Base-by-base conservation (phyloP, 1,284 basidiomycete species). In the Boletus smithii region DNA sequence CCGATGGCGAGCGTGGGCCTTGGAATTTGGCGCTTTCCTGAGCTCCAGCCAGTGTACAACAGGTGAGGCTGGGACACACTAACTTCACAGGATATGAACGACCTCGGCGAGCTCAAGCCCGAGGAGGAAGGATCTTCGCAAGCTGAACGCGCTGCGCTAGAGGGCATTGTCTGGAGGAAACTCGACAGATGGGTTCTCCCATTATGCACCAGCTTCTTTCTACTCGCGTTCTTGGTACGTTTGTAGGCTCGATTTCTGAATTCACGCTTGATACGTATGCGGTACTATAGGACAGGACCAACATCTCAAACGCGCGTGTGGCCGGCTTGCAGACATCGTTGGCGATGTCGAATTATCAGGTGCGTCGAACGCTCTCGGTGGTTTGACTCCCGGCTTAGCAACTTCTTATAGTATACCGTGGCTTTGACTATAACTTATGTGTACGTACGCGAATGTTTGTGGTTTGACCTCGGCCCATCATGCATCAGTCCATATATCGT, bases 291-390 rank as follows among this genome's bases (percentile, higher is more conserved):
- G 61, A 63, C 34, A 57, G 73, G 31, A 73, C 75, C 5, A 83
- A 81, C 52, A 70, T 83, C 18, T 75, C 73, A 4, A 84, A 85
- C 57, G 83, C 83, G 13, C 71, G 75, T 1, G 69, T 84, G 0
- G 82, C 80, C 8, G 81, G 81, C 5, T 62, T 85, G 30, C 75
- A 79, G 54, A 72, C 63, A 32, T 71, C 77, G 30, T 65, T 85
- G 22, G 59, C 65, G 7, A 71, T 85, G 65, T 70, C 73, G 2
- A 73, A 79, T 39, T 62, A 72, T 32, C 73, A 79, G 68, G 69
- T 65, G 48, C 5, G 49, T 44, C 5, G 1, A 17, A 9, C 1
- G 5, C 8, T 33, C 11, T 16, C 2, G 0, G 3, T 9, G 2
- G 10, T 44, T 36, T 11, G 1, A 9, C 29, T 29, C 17, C 6